Base-by-base conservation (phyloP, 805 yeast genomes). In the Maudiozyma bulderi region DNA sequence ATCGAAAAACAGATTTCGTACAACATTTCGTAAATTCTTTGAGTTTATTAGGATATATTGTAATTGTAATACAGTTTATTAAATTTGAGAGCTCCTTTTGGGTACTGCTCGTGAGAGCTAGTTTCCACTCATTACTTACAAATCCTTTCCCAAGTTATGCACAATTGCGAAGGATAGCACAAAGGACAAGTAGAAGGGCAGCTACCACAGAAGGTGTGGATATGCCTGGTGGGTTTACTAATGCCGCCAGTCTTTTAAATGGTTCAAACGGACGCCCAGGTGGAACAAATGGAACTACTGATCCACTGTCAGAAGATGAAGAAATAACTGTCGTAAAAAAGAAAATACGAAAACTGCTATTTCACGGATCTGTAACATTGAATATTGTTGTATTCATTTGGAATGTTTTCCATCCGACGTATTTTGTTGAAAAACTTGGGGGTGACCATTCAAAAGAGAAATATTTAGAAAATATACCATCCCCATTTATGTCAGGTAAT, bases 91-190 rank as follows among this genome's bases (percentile, higher is more conserved):
- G 63, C n/a, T 53, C 57, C 1, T 49, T 58, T 7, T 51, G 55
- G 59, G 47, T 54, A 3, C 59, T 73, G 5, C 38, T 59, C 1
- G 20, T 68, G 10, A 58, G 79, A 52, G 52, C 66, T 8, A 50
- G 64, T 5, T 60, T 69, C 1, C 78, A 75, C 42, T 60, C 70
- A 6, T 55, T 73, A 20, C 47, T 74, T 31, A 51, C 70, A 0
- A 64, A 67, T 26, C 76, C 79, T 0, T 76, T 74, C 47, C 73
- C 75, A 0, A 46, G 61, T 11, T 59, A 62, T 28, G 20, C 43
- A 3, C 61, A 57, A 20, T 44, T 65, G 15, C 57, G 55, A 32
- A 50, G 61, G 20, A 50, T 62, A 3, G 54, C 57, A 5, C 35
- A 40, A n/a, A 45, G 50, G 32, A 34, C 44, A 28, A 31, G 30